Percentiles rank a stretch among this genome's conserved stretches.
These are phyloP conservation scores for Halophytophthora polymorphica DNA, from an alignment of 352 stramenopile species.

Conservation along the genomic window DNA sequence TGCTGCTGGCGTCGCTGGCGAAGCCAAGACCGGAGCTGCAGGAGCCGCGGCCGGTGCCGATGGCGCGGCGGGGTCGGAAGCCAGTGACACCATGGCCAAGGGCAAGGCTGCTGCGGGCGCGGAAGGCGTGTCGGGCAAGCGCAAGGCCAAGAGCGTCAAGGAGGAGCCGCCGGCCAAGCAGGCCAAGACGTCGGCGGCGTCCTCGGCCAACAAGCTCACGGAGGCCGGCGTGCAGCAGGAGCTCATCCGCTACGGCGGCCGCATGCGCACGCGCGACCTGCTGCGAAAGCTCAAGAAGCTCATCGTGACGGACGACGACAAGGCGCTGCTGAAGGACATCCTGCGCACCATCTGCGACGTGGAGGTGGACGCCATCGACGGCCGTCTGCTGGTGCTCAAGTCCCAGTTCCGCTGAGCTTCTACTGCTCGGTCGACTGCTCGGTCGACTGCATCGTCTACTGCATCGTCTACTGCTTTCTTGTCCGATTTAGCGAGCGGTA, in stretches of 20 bases:
- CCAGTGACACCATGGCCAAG: conserved; percentile 22
- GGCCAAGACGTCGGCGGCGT: conserved; percentile 28
- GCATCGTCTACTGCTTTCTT: too few species aligned
- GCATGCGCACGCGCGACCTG: conserved; percentile 77
- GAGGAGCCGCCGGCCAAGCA: conserved; percentile 49
- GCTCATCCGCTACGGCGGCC: conserved; percentile 76
- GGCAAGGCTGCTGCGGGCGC: conserved; percentile 3
- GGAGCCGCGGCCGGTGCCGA: conserved; percentile 20
- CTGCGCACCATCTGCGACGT: conserved; percentile 86
- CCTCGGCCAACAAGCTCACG: conserved; percentile 61
- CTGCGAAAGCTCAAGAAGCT: conserved; percentile 81
- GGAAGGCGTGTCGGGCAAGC: conserved; percentile 38
- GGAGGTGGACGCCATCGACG: conserved; percentile 83
- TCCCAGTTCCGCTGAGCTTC: conserved; percentile 76
- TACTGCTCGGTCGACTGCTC: too few species aligned
- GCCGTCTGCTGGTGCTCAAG: conserved; percentile 78
- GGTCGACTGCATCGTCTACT: too few species aligned
- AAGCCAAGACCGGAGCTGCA: conserved; percentile 24
- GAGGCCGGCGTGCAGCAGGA: conserved; percentile 83
- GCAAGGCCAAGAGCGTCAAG: conserved; percentile 41
- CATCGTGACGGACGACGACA: conserved; percentile 77
- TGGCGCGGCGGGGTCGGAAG: conserved; percentile 10
- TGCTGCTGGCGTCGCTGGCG: conserved; percentile 9
- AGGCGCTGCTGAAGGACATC: conserved; percentile 83
- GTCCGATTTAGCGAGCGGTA: too few species aligned